These are phyloP conservation scores for Lasiodiplodia gonubiensis DNA, from an alignment of 2,329 filamentous ascomycete genomes.

Conservation along the genomic window DNA sequence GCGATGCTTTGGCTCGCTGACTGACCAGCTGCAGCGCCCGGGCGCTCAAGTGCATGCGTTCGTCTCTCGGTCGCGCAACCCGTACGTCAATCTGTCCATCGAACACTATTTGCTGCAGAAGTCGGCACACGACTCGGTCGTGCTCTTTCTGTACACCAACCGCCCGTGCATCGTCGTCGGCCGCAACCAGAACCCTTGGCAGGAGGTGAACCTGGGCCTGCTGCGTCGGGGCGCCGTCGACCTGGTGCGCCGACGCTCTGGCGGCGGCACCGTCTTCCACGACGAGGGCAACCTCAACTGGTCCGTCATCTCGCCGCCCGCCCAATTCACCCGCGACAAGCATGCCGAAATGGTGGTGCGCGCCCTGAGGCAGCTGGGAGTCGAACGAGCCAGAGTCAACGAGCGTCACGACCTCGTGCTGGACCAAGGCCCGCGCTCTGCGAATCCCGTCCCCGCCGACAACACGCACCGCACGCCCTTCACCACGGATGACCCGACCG, in stretches of 20 bases:
- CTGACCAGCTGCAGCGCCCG: slow-evolving; percentile 17
- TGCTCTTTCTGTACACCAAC: slow-evolving; percentile 90
- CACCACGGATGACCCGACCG: slow-evolving; percentile 40
- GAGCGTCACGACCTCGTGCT: slow-evolving; percentile 92
- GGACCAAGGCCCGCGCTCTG: slow-evolving; percentile 46
- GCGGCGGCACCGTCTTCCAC: slow-evolving; percentile 93
- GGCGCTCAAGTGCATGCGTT: slow-evolving; percentile 48
- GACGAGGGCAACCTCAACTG: slow-evolving; percentile 94
- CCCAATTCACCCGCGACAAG: slow-evolving; percentile 78
- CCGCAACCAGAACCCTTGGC: slow-evolving; percentile 97
- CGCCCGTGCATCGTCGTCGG: slow-evolving; percentile 87
- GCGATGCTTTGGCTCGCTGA: slow-evolving; percentile 14
- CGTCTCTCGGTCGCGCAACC: slow-evolving; percentile 65
- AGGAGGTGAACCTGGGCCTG: slow-evolving; percentile 77
- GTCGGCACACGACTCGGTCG: slow-evolving; percentile 71
- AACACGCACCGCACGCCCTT: slow-evolving; percentile 55
- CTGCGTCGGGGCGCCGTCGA: slow-evolving; percentile 58
- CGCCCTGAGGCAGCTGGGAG: slow-evolving; percentile 69
- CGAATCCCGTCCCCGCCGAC: slow-evolving; percentile 36
- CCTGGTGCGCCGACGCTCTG: slow-evolving; percentile 82
- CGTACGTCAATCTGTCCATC: slow-evolving; percentile 89
- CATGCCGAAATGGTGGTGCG: slow-evolving; percentile 92
- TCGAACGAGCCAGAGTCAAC: slow-evolving; percentile 74
- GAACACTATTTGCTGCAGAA: slow-evolving; percentile 87
- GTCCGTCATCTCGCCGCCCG: slow-evolving; percentile 82